Conservation (phyloP, 768 basidiomycete species). For the Phanerochaete sordida region DNA sequence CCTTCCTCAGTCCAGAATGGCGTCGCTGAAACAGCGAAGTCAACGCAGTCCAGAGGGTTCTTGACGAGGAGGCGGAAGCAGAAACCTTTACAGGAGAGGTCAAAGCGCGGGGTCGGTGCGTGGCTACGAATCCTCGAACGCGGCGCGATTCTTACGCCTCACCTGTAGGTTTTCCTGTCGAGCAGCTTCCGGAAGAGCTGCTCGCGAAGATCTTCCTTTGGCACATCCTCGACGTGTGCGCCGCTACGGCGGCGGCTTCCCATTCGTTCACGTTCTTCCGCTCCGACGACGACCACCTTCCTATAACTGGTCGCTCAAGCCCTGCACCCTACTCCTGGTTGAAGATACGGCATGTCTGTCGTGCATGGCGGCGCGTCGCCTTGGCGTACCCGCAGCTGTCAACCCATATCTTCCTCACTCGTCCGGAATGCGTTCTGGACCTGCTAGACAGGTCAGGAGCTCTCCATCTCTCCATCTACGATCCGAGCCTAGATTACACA, state of each 20-base stretch:
- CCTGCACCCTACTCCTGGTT: neutral
- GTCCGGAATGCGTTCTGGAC: neutral
- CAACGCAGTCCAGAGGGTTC: too few relatives aligned
- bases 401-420: neutral
- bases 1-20: too few relatives aligned
- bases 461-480: neutral
- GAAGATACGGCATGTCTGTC: neutral
- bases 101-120: too few relatives aligned
- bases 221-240: neutral
- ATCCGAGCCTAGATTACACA: neutral
- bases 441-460: neutral
- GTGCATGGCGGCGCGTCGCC: neutral
- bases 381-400: neutral
- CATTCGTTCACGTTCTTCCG: neutral
- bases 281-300: neutral
- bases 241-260: neutral
- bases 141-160: neutral
- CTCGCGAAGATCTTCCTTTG: neutral
- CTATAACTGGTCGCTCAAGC: neutral
- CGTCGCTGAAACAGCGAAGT: too few relatives aligned
- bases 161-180: neutral
- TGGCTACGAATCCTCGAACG: too few relatives aligned
- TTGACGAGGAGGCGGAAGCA: too few relatives aligned
- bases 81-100: too few relatives aligned
- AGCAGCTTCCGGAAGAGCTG: neutral